Percentiles rank a stretch among this genome's conserved stretches.
Conservation (phyloP, 225 moss, liverwort and hornwort genomes). For the Bryum argenteum region DNA sequence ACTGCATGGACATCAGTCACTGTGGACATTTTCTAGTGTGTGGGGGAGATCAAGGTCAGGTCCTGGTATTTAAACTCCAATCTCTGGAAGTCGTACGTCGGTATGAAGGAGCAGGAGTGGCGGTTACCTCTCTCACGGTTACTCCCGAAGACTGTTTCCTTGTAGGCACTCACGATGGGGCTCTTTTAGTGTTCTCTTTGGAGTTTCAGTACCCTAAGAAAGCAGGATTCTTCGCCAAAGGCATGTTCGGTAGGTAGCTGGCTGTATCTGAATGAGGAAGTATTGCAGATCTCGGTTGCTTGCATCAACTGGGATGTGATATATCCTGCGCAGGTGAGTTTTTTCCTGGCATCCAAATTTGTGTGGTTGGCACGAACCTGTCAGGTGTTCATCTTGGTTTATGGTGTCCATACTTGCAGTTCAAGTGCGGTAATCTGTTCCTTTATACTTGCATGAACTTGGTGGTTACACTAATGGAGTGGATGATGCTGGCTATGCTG, state of each 20-base stretch:
- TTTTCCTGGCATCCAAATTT: not conserved
- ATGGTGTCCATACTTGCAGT: not conserved
- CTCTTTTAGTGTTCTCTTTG: constrained; percentile 67
- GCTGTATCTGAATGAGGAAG: constrained; percentile 13
- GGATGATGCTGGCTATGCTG: constrained; percentile 18
- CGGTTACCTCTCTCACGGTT: constrained; percentile 67
- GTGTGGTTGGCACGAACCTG: not conserved
- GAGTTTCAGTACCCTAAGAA: constrained; percentile 66
- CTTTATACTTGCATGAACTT: not conserved
- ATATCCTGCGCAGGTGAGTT: constrained; percentile 35
- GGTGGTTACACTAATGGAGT: constrained; percentile 17
- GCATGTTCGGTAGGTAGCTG: constrained; percentile 49
- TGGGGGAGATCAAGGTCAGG: constrained; percentile 80
- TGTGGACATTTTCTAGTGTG: constrained; percentile 78
- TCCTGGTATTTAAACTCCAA: constrained; percentile 67
- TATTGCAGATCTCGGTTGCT: constrained; percentile 32
- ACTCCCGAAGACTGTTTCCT: constrained; percentile 86
- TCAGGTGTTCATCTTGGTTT: not conserved
- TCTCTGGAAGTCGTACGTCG: constrained; percentile 69
- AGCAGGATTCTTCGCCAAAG: constrained; percentile 62
- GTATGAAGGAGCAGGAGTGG: constrained; percentile 63
- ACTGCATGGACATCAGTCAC: constrained; percentile 77
- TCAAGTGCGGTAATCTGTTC: not conserved
- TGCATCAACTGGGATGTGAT: constrained; percentile 33
- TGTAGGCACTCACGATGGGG: constrained; percentile 71